phyloP scores from a whole-genome alignment of 306 rosid species.

The Vigna trinervia region DNA sequence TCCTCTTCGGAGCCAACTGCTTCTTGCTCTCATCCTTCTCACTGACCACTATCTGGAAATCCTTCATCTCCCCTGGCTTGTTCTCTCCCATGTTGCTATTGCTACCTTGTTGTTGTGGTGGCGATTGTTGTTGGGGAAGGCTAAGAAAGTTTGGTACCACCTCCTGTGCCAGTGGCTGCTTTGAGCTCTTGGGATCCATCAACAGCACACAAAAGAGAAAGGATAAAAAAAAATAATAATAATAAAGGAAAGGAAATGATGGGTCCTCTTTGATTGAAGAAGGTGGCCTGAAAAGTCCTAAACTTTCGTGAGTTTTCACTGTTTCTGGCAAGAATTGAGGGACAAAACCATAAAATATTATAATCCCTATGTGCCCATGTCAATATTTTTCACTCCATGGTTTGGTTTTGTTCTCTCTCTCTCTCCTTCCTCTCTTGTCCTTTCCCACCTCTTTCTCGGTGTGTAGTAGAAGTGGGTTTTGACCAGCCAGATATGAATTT shows the following conservation, averaged over 20 bases:
- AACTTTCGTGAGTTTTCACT: constrained; percentile 87
- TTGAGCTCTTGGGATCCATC: constrained; percentile 98
- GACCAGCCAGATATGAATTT: constrained; percentile 52
- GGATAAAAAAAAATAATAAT: not conserved
- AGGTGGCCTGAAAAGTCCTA: constrained; percentile 77
- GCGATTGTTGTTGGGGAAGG: constrained; percentile 50
- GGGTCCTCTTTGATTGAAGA: constrained; percentile 76
- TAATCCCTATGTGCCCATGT: constrained; percentile 64
- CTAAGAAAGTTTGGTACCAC: constrained; percentile 62
- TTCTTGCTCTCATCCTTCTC: constrained; percentile 72
- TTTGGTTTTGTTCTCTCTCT: not conserved
- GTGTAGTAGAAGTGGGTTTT: constrained; percentile 48
- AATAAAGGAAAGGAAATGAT: constrained; percentile 33
- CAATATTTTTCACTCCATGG: constrained; percentile 44
- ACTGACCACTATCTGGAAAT: constrained; percentile 73
- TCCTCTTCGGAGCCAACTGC: constrained; percentile 88
- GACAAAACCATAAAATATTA: constrained; percentile 52
- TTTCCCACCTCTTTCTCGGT: constrained; percentile 53
- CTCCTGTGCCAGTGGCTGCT: constrained; percentile 58
- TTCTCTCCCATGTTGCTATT: constrained; percentile 67
- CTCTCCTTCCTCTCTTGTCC: constrained; percentile 36
- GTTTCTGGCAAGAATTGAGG: constrained; percentile 73
- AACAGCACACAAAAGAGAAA: constrained; percentile 48
- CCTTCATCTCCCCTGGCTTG: constrained; percentile 73
- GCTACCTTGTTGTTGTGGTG: constrained; percentile 21